Evolutionary conservation across 208 protist species (phyloP).

Genomic region (Crithidia thermophila): DNA sequence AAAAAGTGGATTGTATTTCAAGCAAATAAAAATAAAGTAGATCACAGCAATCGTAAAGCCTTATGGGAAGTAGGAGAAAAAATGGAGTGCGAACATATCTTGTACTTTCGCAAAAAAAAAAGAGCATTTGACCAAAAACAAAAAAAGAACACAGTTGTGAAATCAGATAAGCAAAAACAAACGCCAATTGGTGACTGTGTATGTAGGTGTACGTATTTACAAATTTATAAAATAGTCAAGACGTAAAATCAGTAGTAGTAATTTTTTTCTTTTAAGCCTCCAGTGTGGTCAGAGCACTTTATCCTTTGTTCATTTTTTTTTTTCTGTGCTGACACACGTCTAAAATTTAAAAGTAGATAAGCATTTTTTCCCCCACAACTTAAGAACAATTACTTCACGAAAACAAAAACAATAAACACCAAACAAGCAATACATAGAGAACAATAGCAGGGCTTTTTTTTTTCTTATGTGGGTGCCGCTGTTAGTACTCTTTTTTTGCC

Average conservation of each 20-base stretch:
- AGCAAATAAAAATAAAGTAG: background rate
- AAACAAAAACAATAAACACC: background rate
- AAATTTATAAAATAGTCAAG: conserved; percentile 8
- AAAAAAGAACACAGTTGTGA: too few species aligned
- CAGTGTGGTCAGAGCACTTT: background rate
- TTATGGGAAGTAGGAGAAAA: background rate
- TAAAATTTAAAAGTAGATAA: background rate
- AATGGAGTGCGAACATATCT: too few species aligned
- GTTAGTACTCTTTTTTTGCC: background rate
- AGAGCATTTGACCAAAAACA: background rate
- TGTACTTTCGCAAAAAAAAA: too few species aligned
- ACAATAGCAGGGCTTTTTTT: background rate
- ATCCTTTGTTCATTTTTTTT: background rate
- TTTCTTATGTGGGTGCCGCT: background rate
- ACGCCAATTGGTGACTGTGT: too few species aligned
- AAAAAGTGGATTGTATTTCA: background rate
- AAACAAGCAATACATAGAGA: background rate
- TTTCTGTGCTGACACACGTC: background rate
- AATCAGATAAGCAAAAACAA: too few species aligned
- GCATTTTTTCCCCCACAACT: too few species aligned
- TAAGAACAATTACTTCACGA: too few species aligned
- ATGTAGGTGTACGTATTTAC: conserved; percentile 1
- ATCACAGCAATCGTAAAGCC: conserved; percentile 7
- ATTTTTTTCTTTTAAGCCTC: conserved; percentile 1
- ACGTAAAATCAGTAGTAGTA: conserved; percentile 4